A percentile compares a stretch with the other conserved stretches of the same genome.
Conservation (phyloP, 495 filamentous ascomycete species). For the Daldinia bambusicola region DNA sequence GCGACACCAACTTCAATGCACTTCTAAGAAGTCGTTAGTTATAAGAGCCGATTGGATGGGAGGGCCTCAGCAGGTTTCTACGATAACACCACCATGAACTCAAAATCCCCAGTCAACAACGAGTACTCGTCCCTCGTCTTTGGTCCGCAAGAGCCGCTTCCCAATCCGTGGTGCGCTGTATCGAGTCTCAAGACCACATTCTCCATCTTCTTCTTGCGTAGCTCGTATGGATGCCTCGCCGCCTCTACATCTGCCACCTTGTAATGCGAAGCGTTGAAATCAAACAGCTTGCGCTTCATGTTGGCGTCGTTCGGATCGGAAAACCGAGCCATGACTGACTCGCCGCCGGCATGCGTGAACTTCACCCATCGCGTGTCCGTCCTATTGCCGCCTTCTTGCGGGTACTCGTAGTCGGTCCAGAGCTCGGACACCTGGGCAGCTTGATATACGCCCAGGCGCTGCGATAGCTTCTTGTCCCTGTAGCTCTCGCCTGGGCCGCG, state of each 20-base stretch:
- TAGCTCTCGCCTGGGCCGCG: conserved; percentile 73
- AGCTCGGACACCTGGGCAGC: conserved; percentile 55
- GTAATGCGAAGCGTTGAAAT: conserved; percentile 65
- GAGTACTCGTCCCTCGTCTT: conserved; percentile 63
- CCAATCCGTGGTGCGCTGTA: conserved; percentile 64
- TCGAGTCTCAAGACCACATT: conserved; percentile 67
- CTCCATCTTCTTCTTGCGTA: conserved; percentile 59
- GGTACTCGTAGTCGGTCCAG: conserved; percentile 68
- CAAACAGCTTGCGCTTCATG: conserved; percentile 53
- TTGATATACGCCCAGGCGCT: conserved; percentile 62
- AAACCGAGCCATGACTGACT: conserved; percentile 50
- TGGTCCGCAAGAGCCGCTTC: conserved; percentile 71
- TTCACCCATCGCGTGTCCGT: conserved; percentile 66
- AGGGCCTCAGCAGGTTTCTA: background rate
- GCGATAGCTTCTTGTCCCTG: conserved; percentile 67
- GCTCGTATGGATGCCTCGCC: conserved; percentile 68
- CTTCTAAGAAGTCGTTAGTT: background rate
- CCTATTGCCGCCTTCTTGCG: conserved; percentile 72
- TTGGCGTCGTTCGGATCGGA: conserved; percentile 20
- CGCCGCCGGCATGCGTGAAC: conserved; percentile 50
- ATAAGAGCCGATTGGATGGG: background rate
- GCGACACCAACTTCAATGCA: background rate
- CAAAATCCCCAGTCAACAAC: conserved; percentile 45
- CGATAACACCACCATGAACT: conserved; percentile 43
- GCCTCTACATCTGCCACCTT: conserved; percentile 59